These are phyloP conservation scores for Globisporangium emineosum DNA, from an alignment of 352 stramenopile species.

Conservation along the genomic window DNA sequence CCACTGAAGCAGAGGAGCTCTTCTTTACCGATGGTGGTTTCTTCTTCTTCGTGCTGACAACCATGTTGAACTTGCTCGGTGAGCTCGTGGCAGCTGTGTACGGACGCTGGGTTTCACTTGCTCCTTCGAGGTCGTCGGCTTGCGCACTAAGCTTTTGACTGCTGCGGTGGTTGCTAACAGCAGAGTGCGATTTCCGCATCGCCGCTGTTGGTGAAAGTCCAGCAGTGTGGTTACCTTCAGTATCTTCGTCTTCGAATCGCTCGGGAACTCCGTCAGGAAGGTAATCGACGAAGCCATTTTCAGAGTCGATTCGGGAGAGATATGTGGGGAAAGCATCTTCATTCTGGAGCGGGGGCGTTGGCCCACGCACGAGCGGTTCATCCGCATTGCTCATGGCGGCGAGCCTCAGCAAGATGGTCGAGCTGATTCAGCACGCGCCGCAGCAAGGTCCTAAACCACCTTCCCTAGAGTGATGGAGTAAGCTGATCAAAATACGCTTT, in stretches of 20 bases:
- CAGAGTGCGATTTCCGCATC: slow-evolving; percentile 12
- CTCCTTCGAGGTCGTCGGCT: background rate
- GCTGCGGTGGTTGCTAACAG: background rate
- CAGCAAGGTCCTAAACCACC: no score
- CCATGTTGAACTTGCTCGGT: background rate
- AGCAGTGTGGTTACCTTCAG: background rate
- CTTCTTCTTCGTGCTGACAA: slow-evolving; percentile 12
- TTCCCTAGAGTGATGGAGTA: background rate
- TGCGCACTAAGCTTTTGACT: background rate
- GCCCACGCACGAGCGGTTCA: no score
- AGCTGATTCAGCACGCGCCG: background rate
- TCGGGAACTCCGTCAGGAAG: background rate
- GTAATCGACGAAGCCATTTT: background rate
- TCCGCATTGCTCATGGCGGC: background rate
- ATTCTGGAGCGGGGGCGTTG: no score
- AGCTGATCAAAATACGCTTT: slow-evolving; percentile 1
- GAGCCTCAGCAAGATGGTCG: background rate
- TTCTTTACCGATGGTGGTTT: background rate
- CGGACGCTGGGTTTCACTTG: slow-evolving; percentile 3
- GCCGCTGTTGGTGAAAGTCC: background rate
- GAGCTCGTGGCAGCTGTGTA: slow-evolving; percentile 10
- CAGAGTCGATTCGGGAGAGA: background rate
- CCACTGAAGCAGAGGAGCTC: background rate
- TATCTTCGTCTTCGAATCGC: background rate
- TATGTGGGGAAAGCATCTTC: background rate